phyloP scores from a whole-genome alignment of 2,329 filamentous ascomycete species.

The Aspergillus clavatus region DNA sequence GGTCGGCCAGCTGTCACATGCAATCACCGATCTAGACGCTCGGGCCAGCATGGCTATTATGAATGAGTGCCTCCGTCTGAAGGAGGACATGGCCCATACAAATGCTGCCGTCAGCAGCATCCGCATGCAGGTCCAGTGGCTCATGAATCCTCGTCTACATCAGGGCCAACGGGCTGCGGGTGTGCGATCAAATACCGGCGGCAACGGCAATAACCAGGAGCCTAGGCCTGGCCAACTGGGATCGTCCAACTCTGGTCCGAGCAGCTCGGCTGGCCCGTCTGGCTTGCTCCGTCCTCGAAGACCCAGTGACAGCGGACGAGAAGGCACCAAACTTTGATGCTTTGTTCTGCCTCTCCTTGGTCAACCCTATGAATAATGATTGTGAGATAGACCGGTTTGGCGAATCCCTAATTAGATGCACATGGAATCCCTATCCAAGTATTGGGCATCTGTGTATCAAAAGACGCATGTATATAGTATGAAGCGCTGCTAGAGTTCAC shows the following conservation, averaged over 20 bases:
- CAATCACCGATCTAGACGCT: slow-evolving; percentile 56
- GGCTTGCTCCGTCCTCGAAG: slow-evolving; percentile 28
- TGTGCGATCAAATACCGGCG: slow-evolving; percentile 15
- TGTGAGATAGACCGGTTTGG: neutral
- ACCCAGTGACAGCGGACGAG: slow-evolving; percentile 38
- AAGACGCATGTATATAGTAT: neutral
- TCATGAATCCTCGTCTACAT: slow-evolving; percentile 54
- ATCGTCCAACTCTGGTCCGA: slow-evolving; percentile 24
- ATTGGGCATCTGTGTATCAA: too few species aligned
- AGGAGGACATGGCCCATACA: slow-evolving; percentile 59
- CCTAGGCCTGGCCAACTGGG: slow-evolving; percentile 15
- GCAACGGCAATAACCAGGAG: slow-evolving; percentile 10
- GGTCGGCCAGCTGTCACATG: slow-evolving; percentile 50
- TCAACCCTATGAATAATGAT: neutral
- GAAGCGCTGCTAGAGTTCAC: neutral
- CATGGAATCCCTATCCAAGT: too few species aligned
- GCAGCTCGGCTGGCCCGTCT: slow-evolving; percentile 19
- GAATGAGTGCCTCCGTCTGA: slow-evolving; percentile 58
- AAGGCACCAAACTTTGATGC: slow-evolving; percentile 36
- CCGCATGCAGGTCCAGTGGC: slow-evolving; percentile 59
- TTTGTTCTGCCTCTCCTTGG: neutral
- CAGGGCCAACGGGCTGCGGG: slow-evolving; percentile 28
- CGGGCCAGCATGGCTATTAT: slow-evolving; percentile 59
- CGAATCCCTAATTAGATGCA: neutral
- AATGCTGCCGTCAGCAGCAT: slow-evolving; percentile 56